A percentile compares a stretch with the other conserved stretches of the same genome.
phyloP scores from a whole-genome alignment of 495 filamentous ascomycete species.

The Hypoxylon subgilvum region DNA sequence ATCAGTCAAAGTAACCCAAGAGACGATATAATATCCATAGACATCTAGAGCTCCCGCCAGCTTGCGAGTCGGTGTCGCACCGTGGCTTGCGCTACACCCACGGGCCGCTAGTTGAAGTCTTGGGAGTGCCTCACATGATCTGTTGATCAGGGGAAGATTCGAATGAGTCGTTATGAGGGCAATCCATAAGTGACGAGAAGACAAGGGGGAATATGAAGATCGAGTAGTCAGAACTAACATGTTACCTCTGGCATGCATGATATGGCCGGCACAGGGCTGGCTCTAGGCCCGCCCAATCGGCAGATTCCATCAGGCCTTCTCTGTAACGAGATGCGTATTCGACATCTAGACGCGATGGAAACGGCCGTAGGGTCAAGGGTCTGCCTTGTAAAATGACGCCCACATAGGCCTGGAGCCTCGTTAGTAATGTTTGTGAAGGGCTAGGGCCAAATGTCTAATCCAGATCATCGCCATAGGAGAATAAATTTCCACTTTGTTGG shows the following conservation, averaged over 20 bases:
- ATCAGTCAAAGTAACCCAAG: background rate
- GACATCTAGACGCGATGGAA: slow-evolving; percentile 15
- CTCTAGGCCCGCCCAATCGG: slow-evolving; percentile 23
- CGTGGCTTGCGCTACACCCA: slow-evolving; percentile 38
- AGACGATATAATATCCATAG: background rate
- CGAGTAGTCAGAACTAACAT: slow-evolving; percentile 24
- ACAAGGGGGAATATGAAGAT: slow-evolving; percentile 17
- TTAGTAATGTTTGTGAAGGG: slow-evolving; percentile 3
- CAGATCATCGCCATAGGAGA: slow-evolving; percentile 2
- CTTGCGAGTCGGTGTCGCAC: slow-evolving; percentile 14
- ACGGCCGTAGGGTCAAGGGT: slow-evolving; percentile 15
- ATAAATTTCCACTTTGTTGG: background rate
- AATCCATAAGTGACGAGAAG: slow-evolving; percentile 15
- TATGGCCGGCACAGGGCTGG: slow-evolving; percentile 13
- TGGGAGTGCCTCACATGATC: slow-evolving; percentile 28
- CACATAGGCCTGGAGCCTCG: slow-evolving; percentile 7
- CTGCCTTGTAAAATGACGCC: slow-evolving; percentile 16
- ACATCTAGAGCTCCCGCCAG: background rate
- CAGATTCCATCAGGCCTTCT: slow-evolving; percentile 34
- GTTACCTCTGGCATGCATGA: slow-evolving; percentile 22
- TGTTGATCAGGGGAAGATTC: slow-evolving; percentile 12
- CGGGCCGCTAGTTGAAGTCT: slow-evolving; percentile 31
- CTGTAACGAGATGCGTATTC: slow-evolving; percentile 5
- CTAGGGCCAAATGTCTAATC: background rate
- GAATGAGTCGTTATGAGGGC: slow-evolving; percentile 11